A percentile compares a stretch with the other conserved stretches of the same genome.
These are phyloP conservation scores for Centella asiatica DNA, from an alignment of 129 eudicot species.

Conservation along the genomic window DNA sequence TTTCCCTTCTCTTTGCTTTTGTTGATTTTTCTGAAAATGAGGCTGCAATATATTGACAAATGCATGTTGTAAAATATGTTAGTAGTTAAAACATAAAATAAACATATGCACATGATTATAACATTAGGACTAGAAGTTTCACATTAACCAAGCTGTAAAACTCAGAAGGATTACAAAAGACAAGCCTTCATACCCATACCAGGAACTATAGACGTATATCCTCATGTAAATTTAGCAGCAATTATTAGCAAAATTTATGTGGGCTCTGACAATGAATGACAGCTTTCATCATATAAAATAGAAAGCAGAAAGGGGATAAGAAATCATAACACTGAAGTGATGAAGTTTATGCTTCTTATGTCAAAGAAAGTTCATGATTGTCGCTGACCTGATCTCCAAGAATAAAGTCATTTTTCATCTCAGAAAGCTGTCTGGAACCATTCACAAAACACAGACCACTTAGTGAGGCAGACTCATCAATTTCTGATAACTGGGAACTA, in stretches of 20 bases:
- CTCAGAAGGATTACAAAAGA: background rate
- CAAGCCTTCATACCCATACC: background rate
- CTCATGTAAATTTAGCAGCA: background rate
- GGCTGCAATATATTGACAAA: conserved; percentile 16
- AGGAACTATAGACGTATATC: background rate
- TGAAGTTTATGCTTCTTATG: background rate
- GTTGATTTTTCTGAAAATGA: conserved; percentile 25
- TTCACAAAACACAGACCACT: conserved; percentile 13
- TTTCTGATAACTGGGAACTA: conserved; percentile 8
- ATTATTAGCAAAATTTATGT: background rate
- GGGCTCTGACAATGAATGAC: background rate
- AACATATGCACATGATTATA: background rate
- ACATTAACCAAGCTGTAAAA: background rate
- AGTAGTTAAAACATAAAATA: conserved; percentile 1
- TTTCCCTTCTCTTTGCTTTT: conserved; percentile 35
- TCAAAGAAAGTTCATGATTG: conserved; percentile 2
- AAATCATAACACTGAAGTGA: background rate
- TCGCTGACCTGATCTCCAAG: conserved; percentile 37
- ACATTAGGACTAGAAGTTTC: background rate
- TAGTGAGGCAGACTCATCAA: conserved; percentile 4
- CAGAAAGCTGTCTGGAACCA: conserved; percentile 28
- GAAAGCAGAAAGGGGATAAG: background rate
- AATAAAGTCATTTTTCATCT: conserved; percentile 26
- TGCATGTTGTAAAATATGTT: background rate
- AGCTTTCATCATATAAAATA: background rate